A percentile compares a stretch with the other conserved stretches of the same genome.
Conservation (phyloP, 257 asterid genomes). For the Datura wrightii region DNA sequence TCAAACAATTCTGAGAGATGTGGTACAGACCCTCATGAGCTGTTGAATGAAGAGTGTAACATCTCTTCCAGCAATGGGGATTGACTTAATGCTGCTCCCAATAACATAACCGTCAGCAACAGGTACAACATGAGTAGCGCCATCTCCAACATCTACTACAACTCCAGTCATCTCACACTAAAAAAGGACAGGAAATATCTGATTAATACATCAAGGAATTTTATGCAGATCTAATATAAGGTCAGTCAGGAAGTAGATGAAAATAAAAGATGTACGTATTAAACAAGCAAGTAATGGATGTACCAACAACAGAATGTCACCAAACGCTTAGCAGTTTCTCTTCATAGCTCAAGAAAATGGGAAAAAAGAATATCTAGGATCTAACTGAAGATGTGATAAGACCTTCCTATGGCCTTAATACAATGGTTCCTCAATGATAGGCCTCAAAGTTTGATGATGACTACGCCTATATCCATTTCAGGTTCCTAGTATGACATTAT, state of each 20-base stretch:
- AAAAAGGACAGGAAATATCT: constrained; percentile 15
- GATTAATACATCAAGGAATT: neutral
- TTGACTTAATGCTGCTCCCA: constrained; percentile 95
- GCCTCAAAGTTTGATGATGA: neutral
- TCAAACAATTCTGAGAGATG: constrained; percentile 21
- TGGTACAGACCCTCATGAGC: constrained; percentile 73
- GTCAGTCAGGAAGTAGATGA: constrained; percentile 5
- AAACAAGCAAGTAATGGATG: constrained; percentile 11
- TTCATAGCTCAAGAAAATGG: constrained; percentile 1
- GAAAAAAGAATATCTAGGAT: neutral
- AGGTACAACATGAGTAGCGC: constrained; percentile 97
- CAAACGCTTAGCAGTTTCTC: neutral
- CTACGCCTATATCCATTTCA: neutral
- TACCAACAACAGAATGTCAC: neutral
- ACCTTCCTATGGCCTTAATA: neutral
- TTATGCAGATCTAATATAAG: constrained; percentile 23
- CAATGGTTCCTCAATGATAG: neutral
- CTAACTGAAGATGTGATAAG: neutral
- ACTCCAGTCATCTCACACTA: constrained; percentile 99
- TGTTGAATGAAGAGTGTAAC: constrained; percentile 87
- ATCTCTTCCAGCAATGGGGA: constrained; percentile 87
- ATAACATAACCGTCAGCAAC: constrained; percentile 98
- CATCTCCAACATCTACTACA: constrained; percentile 95
- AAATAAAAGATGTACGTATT: neutral
- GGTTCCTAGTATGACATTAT: constrained; percentile 15